Evolutionary conservation across 345 rosid species (phyloP), one percentile per base, ranked within the genome.

Genomic region (Corchorus olitorius): DNA sequence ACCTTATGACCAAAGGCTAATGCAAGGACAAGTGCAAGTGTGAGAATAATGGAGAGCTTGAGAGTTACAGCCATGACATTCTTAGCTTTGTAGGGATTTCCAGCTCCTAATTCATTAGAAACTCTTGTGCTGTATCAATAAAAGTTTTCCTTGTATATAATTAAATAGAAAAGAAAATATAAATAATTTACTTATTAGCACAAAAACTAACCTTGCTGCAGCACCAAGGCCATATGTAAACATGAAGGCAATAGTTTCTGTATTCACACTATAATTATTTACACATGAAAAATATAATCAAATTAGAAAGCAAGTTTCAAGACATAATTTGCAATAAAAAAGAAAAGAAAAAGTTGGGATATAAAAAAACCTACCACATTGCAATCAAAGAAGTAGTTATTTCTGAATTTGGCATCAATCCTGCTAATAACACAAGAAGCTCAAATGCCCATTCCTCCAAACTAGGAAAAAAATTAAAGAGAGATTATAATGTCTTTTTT

Each of bases 401-500:
- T 72, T 86, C 86, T 0, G 96, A 77, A 72, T 90, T 82, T 2
- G 91, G 86, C 94, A 92, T 89, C 62, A 84, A 3, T 82, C 96
- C 92, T 49, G 97, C 97, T 34, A 94, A 53, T 60, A 93, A 76
- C 74, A 93, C 93, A 64, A 93, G 85, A 60, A 90, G 70, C 89
- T 91, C 97, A 60, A 88, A 91, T 16, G 94, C 93, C 98, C 98
- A 88, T 46, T 84, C 87, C 79, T 91, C 97, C 86, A 93, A 80
- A 77, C 98, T 86, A 78, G 19, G 19, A 64, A 41, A 37, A 64
- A 5, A 13, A 60, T 39, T 39, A 3, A 39, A 39, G 43, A 20
- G 27, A 60, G 6, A 22, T 60, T 27, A 27, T 27, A 27, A 27
- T 27, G 27, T 27, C 27, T 27, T 27, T 27, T 27, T 27, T 27